Base-by-base conservation (phyloP, 148 eudicot genomes). In the Talinum fruticosum region DNA sequence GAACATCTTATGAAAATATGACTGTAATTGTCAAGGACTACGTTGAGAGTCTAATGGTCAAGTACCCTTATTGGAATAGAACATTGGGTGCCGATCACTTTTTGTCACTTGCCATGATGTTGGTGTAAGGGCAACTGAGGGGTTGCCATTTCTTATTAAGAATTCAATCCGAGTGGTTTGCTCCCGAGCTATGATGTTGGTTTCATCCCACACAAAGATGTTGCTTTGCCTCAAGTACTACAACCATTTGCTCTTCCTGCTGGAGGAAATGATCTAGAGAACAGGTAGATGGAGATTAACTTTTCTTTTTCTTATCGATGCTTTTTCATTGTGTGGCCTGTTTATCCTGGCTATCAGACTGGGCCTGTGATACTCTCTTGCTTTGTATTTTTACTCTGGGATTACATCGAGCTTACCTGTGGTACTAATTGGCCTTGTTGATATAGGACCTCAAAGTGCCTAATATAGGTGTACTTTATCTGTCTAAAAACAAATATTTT, bases 61-160 rank as follows among this genome's bases (percentile, higher is more conserved):
- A 96, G 90, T 93, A 93, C 62, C 97, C 99, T 30, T 93, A 90
- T 67, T 96, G 97, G 99, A 96, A 96, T 81, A 88, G 99, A 85
- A 96, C 99, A 8, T 83, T 96, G 68, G 99, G 99, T 59, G 93
- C 99, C 29, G 97, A 93, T 87, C 99, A 96, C 78, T 96, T 96
- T 93, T 96, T 41, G 96, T 95, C 66, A 96, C 99, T 80, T 93
- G 99, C 76, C 99, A 91, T 81, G 99, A 96, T 86, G 99, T 96
- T 77, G 99, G 97, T 69, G 99, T 96, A 47, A 90, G 97, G 86
- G 96, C 99, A 66, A 91, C 96, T 36, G 99, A 96, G 83, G 99
- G 99, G 49, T 79, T 90, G 81, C 90, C 90, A 12, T 66, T 86
- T 79, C 93, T 96, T 38, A 86, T 96, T 57, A 96, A 96, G 87